A percentile compares a stretch with the other conserved stretches of the same genome.
Conservation (phyloP, 371 early-diverging fungal genomes). For the Circinella minor region DNA sequence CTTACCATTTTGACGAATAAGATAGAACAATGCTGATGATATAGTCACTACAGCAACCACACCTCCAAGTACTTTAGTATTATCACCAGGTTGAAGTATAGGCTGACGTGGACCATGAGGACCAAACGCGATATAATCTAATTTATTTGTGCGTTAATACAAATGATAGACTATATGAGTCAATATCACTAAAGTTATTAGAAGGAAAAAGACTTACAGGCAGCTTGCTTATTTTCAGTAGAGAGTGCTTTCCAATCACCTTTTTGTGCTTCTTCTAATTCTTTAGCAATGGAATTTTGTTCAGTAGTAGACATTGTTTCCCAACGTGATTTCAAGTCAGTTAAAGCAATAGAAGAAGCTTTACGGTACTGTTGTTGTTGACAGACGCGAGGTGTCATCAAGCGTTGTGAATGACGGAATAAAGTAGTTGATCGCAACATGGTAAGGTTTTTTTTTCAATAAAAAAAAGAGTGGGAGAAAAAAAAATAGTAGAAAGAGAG, state of each 20-base stretch:
- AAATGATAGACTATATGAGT: not conserved
- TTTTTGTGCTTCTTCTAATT: constrained; percentile 84
- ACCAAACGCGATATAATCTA: constrained; percentile 93
- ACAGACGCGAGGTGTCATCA: constrained; percentile 20
- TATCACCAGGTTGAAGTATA: constrained; percentile 73
- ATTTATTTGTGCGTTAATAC: not conserved
- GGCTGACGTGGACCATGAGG: constrained; percentile 91
- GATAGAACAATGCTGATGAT: constrained; percentile 67
- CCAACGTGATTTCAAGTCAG: constrained; percentile 83
- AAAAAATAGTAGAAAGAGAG: no score
- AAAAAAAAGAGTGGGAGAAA: no score
- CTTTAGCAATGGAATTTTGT: constrained; percentile 81
- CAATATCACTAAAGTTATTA: no score
- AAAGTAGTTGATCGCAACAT: not conserved
- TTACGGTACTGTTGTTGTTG: constrained; percentile 39
- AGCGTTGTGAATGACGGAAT: not conserved
- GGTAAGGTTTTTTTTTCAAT: not conserved
- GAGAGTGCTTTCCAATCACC: constrained; percentile 94
- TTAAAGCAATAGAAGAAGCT: constrained; percentile 62
- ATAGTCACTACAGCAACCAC: constrained; percentile 63
- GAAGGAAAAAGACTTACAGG: constrained; percentile 61
- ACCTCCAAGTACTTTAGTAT: constrained; percentile 76
- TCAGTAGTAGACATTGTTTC: constrained; percentile 82
- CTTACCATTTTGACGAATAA: constrained; percentile 64
- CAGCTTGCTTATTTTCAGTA: constrained; percentile 93